Evolutionary conservation across 257 asterid genomes (phyloP), one percentile per base, ranked within the genome.

Genomic region (Solanum pennellii): DNA sequence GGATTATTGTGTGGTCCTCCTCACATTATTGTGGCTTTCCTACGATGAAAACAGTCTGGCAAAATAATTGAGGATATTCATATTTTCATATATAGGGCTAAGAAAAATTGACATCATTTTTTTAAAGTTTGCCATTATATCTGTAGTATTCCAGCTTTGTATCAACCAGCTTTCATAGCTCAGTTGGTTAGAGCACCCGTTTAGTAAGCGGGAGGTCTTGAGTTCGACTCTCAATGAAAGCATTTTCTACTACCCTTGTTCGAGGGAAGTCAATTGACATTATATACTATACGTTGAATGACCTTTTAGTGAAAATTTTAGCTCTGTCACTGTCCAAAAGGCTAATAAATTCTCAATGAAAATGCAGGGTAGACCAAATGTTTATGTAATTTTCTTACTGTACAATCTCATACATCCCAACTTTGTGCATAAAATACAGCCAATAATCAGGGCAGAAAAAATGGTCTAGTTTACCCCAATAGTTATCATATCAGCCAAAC

Each of bases 171-270:
- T 74, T 39, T 74, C 52, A 21, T 74, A 74, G 82, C 80, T 73
- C 29, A 73, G 80, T 68, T 91, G 93, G 93, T 91, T 91, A 91
- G 91, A 88, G 92, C 92, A 91, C 91, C 91, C 87, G 91, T 89
- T 89, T 91, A 89, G 93, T 89, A 87, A 88, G 91, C 90, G 90
- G 89, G 90, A 89, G 92, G 93, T 91, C 92, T 87, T 89, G 91
- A 91, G 93, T 91, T 89, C 88, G 9, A 89, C 91, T 91, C 91
- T 91, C 90, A 91, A 89, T 89, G 93, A 89, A 86, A 91, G 90
- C 91, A 37, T 37, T 37, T 37, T 37, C 3, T 31, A 31, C 33
- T 33, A 66, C 37, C 3, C 35, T 66, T 66, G 11, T 27, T 66
- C 39, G 15, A 68, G 21, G 21, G 21, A 13, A 68, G 4, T 68